These are phyloP conservation scores for Galerina sulciceps DNA, from an alignment of 768 basidiomycete genomes.

Conservation along the genomic window DNA sequence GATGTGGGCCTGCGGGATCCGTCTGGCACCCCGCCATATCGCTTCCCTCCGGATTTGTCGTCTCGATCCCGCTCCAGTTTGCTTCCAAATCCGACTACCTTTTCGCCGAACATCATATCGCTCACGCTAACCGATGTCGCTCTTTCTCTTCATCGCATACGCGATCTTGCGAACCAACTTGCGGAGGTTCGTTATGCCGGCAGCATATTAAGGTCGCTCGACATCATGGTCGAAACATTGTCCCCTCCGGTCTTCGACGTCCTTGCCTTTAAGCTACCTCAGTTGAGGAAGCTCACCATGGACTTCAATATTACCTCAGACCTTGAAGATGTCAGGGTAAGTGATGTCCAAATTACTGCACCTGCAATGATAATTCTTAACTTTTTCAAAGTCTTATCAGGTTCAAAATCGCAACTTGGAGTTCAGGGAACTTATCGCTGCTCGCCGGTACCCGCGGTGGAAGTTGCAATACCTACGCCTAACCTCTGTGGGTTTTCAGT, in stretches of 20 bases:
- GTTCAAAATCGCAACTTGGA: too few relatives aligned
- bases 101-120: neutral
- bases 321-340: neutral
- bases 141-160: neutral
- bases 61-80: neutral
- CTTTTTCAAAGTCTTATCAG: too few relatives aligned
- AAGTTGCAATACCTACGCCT: neutral
- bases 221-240: neutral
- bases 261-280: neutral
- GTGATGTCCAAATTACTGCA: neutral
- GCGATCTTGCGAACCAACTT: neutral
- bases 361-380: too few relatives aligned
- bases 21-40: neutral
- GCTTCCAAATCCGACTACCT: neutral
- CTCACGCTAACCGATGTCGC: neutral
- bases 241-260: neutral
- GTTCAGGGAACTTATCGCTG: neutral
- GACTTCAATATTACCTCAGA: neutral
- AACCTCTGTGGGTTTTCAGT: neutral
- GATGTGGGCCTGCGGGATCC: neutral
- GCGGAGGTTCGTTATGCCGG: neutral
- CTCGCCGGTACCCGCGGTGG: neutral
- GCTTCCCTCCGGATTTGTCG: neutral
- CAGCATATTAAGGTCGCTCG: neutral
- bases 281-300: neutral